Evolutionary conservation across 805 yeast genomes (phyloP), one percentile per base, ranked within the genome.

Genomic region (Suhomyces tanzawaensis): DNA sequence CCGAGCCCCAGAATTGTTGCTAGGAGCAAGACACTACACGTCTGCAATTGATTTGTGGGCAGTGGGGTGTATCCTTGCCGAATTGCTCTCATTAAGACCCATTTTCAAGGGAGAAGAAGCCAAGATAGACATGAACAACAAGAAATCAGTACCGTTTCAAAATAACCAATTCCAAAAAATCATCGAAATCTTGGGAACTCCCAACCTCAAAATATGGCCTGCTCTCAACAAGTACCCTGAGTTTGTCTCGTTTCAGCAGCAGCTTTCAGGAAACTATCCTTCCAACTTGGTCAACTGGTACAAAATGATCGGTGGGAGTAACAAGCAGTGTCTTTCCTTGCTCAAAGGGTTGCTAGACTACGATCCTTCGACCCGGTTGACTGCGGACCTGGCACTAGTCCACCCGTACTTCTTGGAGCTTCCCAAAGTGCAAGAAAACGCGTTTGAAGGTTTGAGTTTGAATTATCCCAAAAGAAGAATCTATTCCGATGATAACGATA

Each of bases 41-140:
- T 90, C 96, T 1, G 89, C 95, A 0, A 81, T 93, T 34, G 96
- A 93, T 64, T 59, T 86, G 24, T 90, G 98, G 98, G 95, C 98
- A 0, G 87, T 86, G 4, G 98, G 98, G 0, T 90, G 97, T 58
- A 90, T 90, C 3, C 67, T 91, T 48, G 98, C 96, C 0, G 99
- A 93, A 57, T 65, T 93, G 36, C 67, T 93, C 11, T 86, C 95
- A 1, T 63, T 93, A 22, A 67, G 96, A 50, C 99, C 99, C 0
- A 82, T 93, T 7, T 93, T 93, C 66, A 93, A 93, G 59, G 99
- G 99, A 37, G 99, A 93, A 62, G 99, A 93, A 56, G 93, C 95
- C 11, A 91, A 91, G 51, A 85, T 91, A 76, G 98, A 90, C 58
- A 56, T 66, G 32, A 65, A 60, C 44, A 85, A 85, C 48, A 91